Conservation (phyloP, 176 grass and related monocot species). For the Carex kokanica region DNA sequence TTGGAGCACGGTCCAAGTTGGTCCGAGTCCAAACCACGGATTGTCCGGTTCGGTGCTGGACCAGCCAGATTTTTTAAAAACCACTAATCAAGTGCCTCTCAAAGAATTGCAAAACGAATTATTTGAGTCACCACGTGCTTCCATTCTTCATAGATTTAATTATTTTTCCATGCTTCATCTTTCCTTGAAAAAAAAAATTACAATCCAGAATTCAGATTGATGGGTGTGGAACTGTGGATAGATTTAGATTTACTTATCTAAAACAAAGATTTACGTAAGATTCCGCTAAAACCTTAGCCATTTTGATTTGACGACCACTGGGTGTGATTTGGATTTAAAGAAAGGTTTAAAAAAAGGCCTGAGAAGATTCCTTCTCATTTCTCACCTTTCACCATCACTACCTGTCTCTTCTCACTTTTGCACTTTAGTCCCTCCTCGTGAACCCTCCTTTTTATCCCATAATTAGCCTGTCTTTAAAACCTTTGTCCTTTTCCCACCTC, state of each 20-base stretch:
- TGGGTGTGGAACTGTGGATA: too few species aligned
- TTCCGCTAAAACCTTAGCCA: background rate
- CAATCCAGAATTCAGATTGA: background rate
- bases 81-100: too few species aligned
- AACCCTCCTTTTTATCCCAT: constrained; percentile 8
- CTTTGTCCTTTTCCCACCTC: constrained; percentile 40
- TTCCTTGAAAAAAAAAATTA: background rate
- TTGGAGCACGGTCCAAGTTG: too few species aligned
- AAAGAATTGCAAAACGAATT: too few species aligned
- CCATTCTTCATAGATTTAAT: background rate
- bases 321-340: background rate
- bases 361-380: constrained; percentile 28
- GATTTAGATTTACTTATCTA: background rate
- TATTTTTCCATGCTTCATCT: background rate
- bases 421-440: constrained; percentile 41
- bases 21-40: too few species aligned
- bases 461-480: constrained; percentile 24
- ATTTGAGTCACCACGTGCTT: background rate
- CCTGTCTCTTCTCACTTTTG: constrained; percentile 13
- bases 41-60: too few species aligned
- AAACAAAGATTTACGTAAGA: background rate
- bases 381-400: constrained; percentile 20
- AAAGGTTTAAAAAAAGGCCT: constrained; percentile 1
- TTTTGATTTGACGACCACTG: background rate
- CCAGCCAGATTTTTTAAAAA: too few species aligned